These are phyloP conservation scores for Candida andamanensis DNA, from an alignment of 805 yeast species.

Conservation along the genomic window DNA sequence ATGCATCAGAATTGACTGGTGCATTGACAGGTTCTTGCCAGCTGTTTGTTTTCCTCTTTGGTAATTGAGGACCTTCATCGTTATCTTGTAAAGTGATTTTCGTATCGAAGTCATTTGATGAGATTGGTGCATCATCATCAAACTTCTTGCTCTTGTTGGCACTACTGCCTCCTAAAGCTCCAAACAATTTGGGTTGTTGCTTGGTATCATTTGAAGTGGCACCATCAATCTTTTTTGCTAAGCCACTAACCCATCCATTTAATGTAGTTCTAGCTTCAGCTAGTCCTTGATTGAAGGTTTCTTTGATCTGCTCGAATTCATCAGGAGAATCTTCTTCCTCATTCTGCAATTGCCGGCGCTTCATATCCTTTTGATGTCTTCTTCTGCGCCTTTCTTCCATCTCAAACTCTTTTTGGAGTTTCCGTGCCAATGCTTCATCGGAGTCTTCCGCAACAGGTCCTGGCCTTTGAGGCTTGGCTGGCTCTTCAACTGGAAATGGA, in stretches of 20 bases:
- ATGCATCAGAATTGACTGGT: conserved; percentile 40
- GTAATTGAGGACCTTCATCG: conserved; percentile 17
- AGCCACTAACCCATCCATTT: conserved; percentile 71
- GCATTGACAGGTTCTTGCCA: conserved; percentile 36
- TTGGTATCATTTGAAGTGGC: conserved; percentile 19
- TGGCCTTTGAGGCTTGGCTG: conserved; percentile 1
- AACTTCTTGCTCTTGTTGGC: conserved; percentile 20
- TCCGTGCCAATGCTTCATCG: conserved; percentile 81
- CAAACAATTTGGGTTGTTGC: conserved; percentile 31
- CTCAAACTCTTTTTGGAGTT: conserved; percentile 64
- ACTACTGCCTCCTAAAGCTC: conserved; percentile 42
- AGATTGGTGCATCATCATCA: conserved; percentile 55
- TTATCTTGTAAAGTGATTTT: conserved; percentile 39
- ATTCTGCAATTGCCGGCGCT: conserved; percentile 10
- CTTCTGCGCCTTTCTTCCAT: conserved; percentile 35
- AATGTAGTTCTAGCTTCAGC: conserved; percentile 76
- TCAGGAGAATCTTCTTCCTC: conserved; percentile 38
- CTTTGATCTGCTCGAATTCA: conserved; percentile 60
- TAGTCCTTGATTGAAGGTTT: conserved; percentile 65
- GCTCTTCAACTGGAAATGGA: conserved; percentile 19
- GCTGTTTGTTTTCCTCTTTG: conserved; percentile 16
- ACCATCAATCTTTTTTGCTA: conserved; percentile 47
- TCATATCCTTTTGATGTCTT: conserved; percentile 15
- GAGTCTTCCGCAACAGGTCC: conserved; percentile 3
- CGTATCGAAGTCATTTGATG: conserved; percentile 46